phyloP scores from a whole-genome alignment of 2,329 filamentous ascomycete species.

The Fusarium mexicanum region DNA sequence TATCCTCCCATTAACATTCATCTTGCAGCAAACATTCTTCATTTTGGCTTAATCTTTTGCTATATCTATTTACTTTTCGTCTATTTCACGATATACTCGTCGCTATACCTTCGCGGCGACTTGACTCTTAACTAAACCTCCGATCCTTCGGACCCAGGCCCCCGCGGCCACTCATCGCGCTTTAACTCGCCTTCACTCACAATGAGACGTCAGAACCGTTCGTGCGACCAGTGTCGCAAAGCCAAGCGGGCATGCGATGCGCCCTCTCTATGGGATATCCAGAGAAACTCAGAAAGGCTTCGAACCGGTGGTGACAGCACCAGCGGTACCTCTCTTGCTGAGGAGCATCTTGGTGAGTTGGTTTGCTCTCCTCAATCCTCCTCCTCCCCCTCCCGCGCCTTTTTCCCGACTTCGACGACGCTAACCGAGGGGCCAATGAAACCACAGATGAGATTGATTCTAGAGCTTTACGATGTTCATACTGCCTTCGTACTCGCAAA shows the following conservation, averaged over 20 bases:
- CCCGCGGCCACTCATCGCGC: conserved; percentile 1
- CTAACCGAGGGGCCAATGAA: conserved; percentile 38
- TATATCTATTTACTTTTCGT: not conserved
- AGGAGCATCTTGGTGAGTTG: conserved; percentile 43
- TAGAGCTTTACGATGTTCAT: conserved; percentile 42
- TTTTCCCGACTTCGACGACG: conserved; percentile 26
- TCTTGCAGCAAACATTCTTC: conserved; percentile 5
- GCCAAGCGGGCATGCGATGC: conserved; percentile 44
- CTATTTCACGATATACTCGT: conserved; percentile 1
- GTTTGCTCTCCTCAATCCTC: not conserved
- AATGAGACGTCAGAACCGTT: conserved; percentile 44
- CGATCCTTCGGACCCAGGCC: conserved; percentile 6
- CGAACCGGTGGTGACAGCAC: conserved; percentile 33
- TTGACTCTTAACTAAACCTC: not conserved
- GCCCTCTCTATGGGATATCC: conserved; percentile 44
- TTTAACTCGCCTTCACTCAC: conserved; percentile 11
- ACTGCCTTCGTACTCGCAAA: conserved; percentile 43
- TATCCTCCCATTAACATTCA: conserved; percentile 19
- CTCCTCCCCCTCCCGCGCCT: conserved; percentile 22
- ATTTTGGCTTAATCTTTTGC: conserved; percentile 13
- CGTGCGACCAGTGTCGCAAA: conserved; percentile 45
- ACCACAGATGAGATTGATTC: conserved; percentile 43
- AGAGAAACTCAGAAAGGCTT: conserved; percentile 41
- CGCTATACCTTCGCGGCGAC: conserved; percentile 23
- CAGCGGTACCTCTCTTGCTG: conserved; percentile 38